Conservation (phyloP, 192 early-diverging fungal genomes). For the Dissophora globulifera region DNA sequence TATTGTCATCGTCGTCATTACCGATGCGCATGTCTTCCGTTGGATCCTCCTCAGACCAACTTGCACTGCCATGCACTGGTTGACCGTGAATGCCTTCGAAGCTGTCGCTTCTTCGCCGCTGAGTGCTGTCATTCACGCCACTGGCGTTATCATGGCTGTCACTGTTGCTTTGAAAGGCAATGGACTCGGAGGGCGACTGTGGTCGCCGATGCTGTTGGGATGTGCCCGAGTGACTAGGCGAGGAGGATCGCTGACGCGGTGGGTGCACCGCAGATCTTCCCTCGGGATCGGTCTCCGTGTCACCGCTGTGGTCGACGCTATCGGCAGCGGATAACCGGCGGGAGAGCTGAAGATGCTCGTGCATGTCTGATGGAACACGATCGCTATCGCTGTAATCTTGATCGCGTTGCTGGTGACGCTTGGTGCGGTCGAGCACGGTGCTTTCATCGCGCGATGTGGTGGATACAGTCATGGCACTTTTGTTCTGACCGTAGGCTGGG, state of each 20-base stretch:
- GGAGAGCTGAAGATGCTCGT: constrained; percentile 4
- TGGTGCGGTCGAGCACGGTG: neutral
- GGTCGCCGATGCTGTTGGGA: no score
- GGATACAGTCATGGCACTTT: constrained; percentile 9
- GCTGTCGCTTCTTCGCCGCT: constrained; percentile 6
- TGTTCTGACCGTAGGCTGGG: neutral
- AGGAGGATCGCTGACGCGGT: neutral
- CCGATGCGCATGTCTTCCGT: neutral
- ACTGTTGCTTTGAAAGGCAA: no score
- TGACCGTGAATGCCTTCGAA: neutral
- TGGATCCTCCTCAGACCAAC: neutral
- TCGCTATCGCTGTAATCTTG: constrained; percentile 15
- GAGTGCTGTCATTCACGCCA: neutral
- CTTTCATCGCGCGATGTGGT: constrained; percentile 1
- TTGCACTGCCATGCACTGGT: neutral
- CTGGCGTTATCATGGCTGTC: neutral
- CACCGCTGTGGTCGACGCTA: neutral
- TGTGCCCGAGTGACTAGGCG: neutral
- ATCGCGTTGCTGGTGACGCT: constrained; percentile 2
- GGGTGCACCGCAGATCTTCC: neutral
- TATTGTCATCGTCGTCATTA: neutral
- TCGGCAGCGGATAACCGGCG: neutral
- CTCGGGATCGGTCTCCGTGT: no score
- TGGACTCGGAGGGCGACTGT: no score
- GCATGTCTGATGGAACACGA: neutral